Evolutionary conservation across 2,329 filamentous ascomycete genomes (phyloP), one percentile per base, ranked within the genome.

Genomic region (Ceratocystis cacaofunesta): DNA sequence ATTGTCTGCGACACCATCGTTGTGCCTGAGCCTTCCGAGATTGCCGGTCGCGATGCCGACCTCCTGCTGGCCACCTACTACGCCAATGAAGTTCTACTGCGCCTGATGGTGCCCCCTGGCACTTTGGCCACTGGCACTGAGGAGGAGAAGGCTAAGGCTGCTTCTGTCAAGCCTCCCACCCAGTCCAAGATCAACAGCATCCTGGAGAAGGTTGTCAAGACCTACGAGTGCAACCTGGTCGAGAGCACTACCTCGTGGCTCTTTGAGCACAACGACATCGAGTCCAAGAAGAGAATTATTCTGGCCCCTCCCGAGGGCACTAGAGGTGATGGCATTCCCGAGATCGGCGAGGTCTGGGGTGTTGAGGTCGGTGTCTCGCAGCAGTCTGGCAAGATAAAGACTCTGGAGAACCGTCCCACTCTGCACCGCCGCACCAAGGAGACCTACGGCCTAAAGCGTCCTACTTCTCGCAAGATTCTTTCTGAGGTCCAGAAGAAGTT

Each of bases 211-310:
- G 84, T 97, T 58, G 89, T 86, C 74, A 91, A 95, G 79, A 82
- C 84, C 71, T 99, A 95, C 77, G 92, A 90, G 68, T 92, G 89
- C 82, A 95, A 87, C 75, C 79, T 97, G 30, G 90, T 99, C 66
- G 94, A 99, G 83, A 95, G 92, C 82, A 99, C 94, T 69, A 99
- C 94, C 55, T 95, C 90, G 73, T 99, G 94, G 92, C 78, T 90
- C 68, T 97, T 99, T 75, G 91, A 90, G 74, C 89, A 89, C 75
- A 96, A 97, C 77, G 94, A 99, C 77, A 97, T 99, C 69, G 94
- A 99, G 80, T 89, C 89, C 72, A 75, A 88, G 81, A 96, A 96
- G 86, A 97, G 96, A 85, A 96, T 99, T 73, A 94, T 99, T 70
- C 80, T 99, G 66, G 83, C 90, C 28, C 89, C 91, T 43, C 84